Evolutionary conservation across 129 eudicot species (phyloP), one percentile per base, ranked within the genome.

Genomic region (Flaveria robusta): DNA sequence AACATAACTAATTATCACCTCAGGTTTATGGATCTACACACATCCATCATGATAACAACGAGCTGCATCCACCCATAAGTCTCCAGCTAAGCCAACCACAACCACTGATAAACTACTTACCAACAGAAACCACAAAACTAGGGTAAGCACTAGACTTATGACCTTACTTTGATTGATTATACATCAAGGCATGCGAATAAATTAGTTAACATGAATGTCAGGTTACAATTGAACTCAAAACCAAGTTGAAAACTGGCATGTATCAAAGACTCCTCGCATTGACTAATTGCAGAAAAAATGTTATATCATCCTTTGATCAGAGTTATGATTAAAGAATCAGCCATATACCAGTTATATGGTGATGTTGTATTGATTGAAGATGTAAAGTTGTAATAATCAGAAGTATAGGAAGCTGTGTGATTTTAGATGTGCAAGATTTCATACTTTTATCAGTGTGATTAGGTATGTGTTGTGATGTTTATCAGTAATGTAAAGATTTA

Each of bases 51-150:
- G 74, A 69, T 66, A 74, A 39, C 9, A 62, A 81, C 71, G 89
- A 82, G 66, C 67, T 82, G 66, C 73, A 84, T 77, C 78, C 75
- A 71, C 88, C 89, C 37, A 85, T 83, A 73, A 83, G 56, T 76
- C 92, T 90, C 70, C 82, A 90, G 88, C 86, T 93, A 66, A 80
- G 90, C 85, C 97, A 70, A 59, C 96, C 92, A 78, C 88, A 80
- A 64, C 82, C 81, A 67, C 87, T 68, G 68, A 83, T 68, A 46
- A 81, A 62, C 74, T 85, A 77, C 62, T 78, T 66, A 74, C 79
- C 88, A n/a, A 64, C 77, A 50, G 80, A 82, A 74, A 42, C 84
- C 54, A 70, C 76, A 80, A 81, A 82, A 76, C 73, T 93, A 39
- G 89, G 97, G 97, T 93, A 85, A 74, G 80, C 27, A 66, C 50